Evolutionary conservation across 805 yeast genomes (phyloP), one percentile per base, ranked within the genome.

Genomic region (Wickerhamiella slavikovae): DNA sequence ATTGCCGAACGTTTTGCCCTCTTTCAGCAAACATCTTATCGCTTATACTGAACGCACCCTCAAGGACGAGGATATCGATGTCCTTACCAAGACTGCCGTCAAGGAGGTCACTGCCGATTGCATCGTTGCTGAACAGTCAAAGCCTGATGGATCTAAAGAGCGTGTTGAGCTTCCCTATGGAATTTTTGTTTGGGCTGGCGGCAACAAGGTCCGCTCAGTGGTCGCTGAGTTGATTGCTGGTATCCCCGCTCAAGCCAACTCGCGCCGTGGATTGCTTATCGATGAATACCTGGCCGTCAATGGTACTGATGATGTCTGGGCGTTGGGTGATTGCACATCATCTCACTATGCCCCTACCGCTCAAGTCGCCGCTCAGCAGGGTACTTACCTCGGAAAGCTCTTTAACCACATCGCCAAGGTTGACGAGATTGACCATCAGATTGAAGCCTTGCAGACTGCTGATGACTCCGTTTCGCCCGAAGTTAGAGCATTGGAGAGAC

Each of bases 311-410:
- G 77, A 77, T 45, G 70, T 85, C 42, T 85, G 64, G 54, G 95
- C 93, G 29, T 57, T 83, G 34, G 96, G 96, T 51, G 96, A 83
- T 59, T 83, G 95, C 59, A 78, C 95, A 22, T 62, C 67, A 36
- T 77, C 89, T 38, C 78, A 78, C 50, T 71, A 69, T 43, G 89
- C 93, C 25, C 95, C 95, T 42, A 83, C 96, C 37, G 96, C 95
- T 16, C 95, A 83, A 63, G 95, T 82, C 32, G 96, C 96, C 24
- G 71, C 80, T 57, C 95, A 83, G 62, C 79, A 83, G 57, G 95
- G 94, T 51, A 60, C 63, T 33, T 83, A 67, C 56, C 65, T 83
- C 41, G 89, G 83, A 33, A 57, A 60, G 20, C 68, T 71, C 40
- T 74, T 83, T 52, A 64, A 66, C 49, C 71, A 63, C 42, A 38